These are phyloP conservation scores for Jatropha multifida DNA, from an alignment of 441 rosid species.

Conservation along the genomic window DNA sequence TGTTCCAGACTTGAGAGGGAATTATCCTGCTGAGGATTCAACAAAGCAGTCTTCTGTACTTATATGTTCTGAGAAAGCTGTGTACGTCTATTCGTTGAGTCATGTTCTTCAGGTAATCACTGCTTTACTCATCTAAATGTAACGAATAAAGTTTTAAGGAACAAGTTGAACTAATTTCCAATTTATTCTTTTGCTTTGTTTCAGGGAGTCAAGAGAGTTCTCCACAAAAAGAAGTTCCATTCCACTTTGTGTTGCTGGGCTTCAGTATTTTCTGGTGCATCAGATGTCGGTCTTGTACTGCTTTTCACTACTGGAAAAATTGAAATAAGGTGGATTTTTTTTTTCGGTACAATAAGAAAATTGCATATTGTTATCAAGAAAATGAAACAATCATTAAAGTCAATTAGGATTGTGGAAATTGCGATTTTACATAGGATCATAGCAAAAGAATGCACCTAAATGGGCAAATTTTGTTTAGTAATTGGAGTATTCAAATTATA, in stretches of 20 bases:
- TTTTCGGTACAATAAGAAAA: not conserved
- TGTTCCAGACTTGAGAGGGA: conserved; percentile 34
- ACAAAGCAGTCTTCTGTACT: conserved; percentile 57
- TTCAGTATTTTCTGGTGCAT: conserved; percentile 56
- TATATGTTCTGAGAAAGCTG: conserved; percentile 86
- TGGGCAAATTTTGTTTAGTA: not conserved
- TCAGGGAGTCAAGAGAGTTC: conserved; percentile 82
- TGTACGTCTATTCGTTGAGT: conserved; percentile 66
- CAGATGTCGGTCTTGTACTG: conserved; percentile 77
- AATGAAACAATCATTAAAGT: not conserved
- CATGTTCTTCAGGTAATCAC: conserved; percentile 65
- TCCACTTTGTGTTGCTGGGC: conserved; percentile 82
- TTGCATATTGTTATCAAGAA: not conserved
- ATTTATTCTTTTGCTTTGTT: conserved; percentile 9
- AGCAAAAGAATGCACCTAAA: not conserved
- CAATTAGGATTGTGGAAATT: not conserved
- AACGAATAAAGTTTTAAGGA: not conserved
- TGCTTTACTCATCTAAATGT: not conserved
- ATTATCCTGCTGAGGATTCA: conserved; percentile 40
- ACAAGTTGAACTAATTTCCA: not conserved
- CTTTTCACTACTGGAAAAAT: conserved; percentile 60
- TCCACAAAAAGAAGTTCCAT: conserved; percentile 78
- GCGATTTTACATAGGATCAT: not conserved
- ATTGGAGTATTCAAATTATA: not conserved
- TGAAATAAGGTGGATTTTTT: conserved; percentile 68